Evolutionary conservation across 2,329 filamentous ascomycete species (phyloP).

Genomic region (Fusarium xylarioides): DNA sequence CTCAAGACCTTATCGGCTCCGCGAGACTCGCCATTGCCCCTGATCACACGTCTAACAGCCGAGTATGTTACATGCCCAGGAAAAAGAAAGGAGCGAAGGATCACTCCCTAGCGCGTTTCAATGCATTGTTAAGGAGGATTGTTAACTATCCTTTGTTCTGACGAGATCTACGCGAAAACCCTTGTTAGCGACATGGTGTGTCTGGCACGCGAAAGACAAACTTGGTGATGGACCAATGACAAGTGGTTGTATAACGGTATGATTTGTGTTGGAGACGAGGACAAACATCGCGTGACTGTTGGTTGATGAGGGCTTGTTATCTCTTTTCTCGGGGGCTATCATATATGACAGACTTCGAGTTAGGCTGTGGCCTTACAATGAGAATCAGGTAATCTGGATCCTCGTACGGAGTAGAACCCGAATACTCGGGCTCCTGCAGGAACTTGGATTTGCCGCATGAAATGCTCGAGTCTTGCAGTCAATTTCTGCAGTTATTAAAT

Average conservation of each 20-base stretch:
- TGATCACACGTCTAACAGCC: not conserved
- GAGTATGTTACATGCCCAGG: not conserved
- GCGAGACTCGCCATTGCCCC: not conserved
- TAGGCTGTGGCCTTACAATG: not conserved
- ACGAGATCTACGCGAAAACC: not conserved
- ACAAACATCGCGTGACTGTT: not conserved
- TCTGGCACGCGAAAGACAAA: not conserved
- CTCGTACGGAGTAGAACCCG: not conserved
- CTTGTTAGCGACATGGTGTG: not conserved
- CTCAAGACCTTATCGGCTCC: not conserved
- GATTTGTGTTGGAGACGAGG: too few species aligned
- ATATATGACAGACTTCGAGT: not conserved
- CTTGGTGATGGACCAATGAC: too few species aligned
- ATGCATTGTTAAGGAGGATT: not conserved
- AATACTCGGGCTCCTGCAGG: not conserved
- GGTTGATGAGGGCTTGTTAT: not conserved
- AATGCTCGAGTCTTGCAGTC: not conserved
- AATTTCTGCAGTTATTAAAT: too few species aligned
- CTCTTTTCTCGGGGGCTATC: not conserved
- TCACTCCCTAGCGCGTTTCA: not conserved
- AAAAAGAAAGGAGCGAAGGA: not conserved
- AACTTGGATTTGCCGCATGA: not conserved
- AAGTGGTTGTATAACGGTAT: too few species aligned
- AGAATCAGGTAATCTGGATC: not conserved
- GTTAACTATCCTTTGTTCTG: not conserved